Base-by-base conservation (phyloP, 2,329 filamentous ascomycete genomes). In the Aureobasidium sp. region DNA sequence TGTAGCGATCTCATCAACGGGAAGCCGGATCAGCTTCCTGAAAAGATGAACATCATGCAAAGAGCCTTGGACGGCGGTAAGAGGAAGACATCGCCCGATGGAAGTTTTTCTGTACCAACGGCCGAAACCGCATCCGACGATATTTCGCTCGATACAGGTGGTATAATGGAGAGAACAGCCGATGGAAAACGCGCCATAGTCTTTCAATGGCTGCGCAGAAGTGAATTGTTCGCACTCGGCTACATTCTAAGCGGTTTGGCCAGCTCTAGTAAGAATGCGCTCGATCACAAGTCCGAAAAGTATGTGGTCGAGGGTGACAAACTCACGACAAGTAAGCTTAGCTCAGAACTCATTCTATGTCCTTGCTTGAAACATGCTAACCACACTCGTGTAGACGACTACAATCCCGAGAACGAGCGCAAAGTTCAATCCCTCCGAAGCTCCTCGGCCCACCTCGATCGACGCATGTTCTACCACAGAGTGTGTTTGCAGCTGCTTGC, bases 401-500 rank as follows among this genome's bases (percentile, higher is more conserved):
- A 54, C n/a, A 48, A 55, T 7, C 59, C 59, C 7, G 34, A 53
- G 14, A 50, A 61, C 27, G 59, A 61, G 27, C 49, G 41, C 30
- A 53, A 47, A 11, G 50, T 58, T 1, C 64, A 68, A 36, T 70
- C 71, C 32, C 49, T 72, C 21, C 60, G 64, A 3, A 57, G 65
- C 74, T 79, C 64, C 79, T 62, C 63, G 11, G 58, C 48, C 30
- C 63, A 85, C 50, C 79, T 82, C 10, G 79, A 82, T 63, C 91
- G 87, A 86, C 82, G 86, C 55, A 79, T 77, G 61, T 80, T 85
- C 58, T 78, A 90, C 7, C 82, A 85, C 63, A 86, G 84, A 70
- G 88, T 90, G 65, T 78, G 91, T 37, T 82, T 87, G 55, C 79
- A 91, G n/a, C 80, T 92, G 21, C 82, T 87, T 29, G 85, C 86